Conservation (phyloP, 2,329 filamentous ascomycete species). For the Fusarium nygamai region DNA sequence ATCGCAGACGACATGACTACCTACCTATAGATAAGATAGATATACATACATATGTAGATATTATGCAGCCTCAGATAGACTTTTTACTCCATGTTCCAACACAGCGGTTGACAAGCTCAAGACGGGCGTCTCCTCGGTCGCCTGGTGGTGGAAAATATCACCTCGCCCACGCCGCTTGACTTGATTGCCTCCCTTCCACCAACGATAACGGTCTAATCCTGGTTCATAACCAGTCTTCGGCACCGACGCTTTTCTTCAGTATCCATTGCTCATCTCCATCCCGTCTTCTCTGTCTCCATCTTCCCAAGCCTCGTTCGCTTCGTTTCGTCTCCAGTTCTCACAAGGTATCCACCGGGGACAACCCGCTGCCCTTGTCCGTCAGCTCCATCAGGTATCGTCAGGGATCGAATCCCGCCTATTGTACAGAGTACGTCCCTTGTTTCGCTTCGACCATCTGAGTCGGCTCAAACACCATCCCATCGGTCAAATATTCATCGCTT, state of each 20-base stretch:
- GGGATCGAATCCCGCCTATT: slow-evolving; percentile 33
- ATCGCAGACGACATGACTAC: neutral
- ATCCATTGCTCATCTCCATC: neutral
- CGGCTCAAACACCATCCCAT: slow-evolving; percentile 42
- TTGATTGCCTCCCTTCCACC: slow-evolving; percentile 41
- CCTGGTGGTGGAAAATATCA: slow-evolving; percentile 46
- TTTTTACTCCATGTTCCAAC: slow-evolving; percentile 18
- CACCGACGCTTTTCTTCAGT: neutral
- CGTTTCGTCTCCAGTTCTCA: neutral
- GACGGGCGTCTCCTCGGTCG: slow-evolving; percentile 30
- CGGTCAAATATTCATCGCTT: slow-evolving; percentile 44
- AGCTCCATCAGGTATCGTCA: slow-evolving; percentile 35
- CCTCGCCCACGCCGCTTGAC: slow-evolving; percentile 30
- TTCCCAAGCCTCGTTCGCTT: neutral
- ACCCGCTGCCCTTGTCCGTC: slow-evolving; percentile 15
- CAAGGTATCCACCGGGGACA: neutral
- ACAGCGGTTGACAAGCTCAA: slow-evolving; percentile 16
- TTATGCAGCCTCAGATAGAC: neutral
- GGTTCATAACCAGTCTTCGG: slow-evolving; percentile 27
- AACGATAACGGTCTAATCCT: slow-evolving; percentile 39
- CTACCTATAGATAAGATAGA: slow-evolving; percentile 5
- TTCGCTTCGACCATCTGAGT: slow-evolving; percentile 39
- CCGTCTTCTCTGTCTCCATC: neutral
- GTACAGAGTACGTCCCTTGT: slow-evolving; percentile 33
- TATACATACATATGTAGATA: neutral